A percentile compares a stretch with the other conserved stretches of the same genome.
Conservation (phyloP, 1,284 basidiomycete genomes). For the Papiliotrema fonsecae region DNA sequence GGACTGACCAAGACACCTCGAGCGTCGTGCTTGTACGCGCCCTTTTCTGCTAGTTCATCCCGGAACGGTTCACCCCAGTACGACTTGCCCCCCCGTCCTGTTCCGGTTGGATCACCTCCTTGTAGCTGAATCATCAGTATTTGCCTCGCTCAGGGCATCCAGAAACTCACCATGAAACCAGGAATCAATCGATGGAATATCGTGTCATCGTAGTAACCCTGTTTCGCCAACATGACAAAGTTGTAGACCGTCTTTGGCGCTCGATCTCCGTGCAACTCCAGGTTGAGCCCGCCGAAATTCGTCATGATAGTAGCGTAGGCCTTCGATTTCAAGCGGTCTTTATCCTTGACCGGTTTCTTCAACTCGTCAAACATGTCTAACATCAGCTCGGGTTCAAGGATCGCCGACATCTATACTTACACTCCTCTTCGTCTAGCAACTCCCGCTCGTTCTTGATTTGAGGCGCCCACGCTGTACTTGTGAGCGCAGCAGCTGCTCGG, state of each 20-base stretch:
- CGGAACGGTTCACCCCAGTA: conserved; percentile 93
- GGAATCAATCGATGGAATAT: conserved; percentile 89
- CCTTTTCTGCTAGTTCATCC: conserved; percentile 82
- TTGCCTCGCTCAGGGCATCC: not conserved
- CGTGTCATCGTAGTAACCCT: conserved; percentile 79
- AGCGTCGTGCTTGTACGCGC: conserved; percentile 75
- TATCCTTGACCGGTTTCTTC: conserved; percentile 77
- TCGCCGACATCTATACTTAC: conserved; percentile 43
- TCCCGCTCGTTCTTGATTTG: conserved; percentile 71
- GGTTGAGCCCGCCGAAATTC: conserved; percentile 79
- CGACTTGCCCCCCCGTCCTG: conserved; percentile 87
- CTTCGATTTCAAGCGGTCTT: conserved; percentile 79
- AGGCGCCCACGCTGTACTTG: conserved; percentile 83
- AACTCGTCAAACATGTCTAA: conserved; percentile 83
- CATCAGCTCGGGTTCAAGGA: not conserved
- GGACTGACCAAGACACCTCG: conserved; percentile 61
- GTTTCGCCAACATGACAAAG: conserved; percentile 83
- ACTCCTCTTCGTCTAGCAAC: conserved; percentile 75
- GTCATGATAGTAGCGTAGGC: conserved; percentile 89
- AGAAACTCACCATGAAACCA: conserved; percentile 81
- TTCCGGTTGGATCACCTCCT: conserved; percentile 95
- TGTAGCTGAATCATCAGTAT: conserved; percentile 63
- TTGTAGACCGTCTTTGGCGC: conserved; percentile 98
- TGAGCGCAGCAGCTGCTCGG: conserved; percentile 85
- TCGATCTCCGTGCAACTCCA: conserved; percentile 72